Base-by-base conservation (phyloP, 345 rosid genomes). In the Cardamine occulta region DNA sequence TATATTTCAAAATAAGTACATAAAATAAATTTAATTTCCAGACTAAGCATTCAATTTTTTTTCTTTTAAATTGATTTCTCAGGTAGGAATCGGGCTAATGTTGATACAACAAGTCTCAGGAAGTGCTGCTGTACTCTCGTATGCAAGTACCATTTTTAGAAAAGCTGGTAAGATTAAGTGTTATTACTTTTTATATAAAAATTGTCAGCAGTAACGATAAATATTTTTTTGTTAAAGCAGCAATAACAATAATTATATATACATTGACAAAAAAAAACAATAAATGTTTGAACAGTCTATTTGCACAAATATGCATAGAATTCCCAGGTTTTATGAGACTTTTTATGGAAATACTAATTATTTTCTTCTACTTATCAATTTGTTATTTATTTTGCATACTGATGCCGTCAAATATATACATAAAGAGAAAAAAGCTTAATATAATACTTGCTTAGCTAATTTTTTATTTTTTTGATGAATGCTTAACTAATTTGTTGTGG, bases 61-160 rank as follows among this genome's bases (percentile, higher is more conserved):
- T 28, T 5, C 5, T 28, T 28, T 28, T 4, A 28, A 31, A 31
- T 31, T 31, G 2, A 17, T 45, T 12, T 58, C 32, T 56, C 54
- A 86, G 93, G 86, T 83, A 58, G 87, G 85, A 40, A 72, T 80
- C n/a, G 88, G 83, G 31, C 67, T 83, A 5, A 82, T 87, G 87
- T 17, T 77, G 2, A 58, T 82, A 47, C 82, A 73, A 58, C 86
- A 87, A 63, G 67, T 83, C 28, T 77, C 77, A 56, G 90, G 90
- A 19, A 11, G 40, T 39, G 54, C 42, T 70, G 87, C 72, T 10
- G 32, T 80, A n/a, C 5, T 63, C 8, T 79, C 12, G 42, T 87
- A 85, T 68, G 70, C 79, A 8, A 85, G 82, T 67, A 44, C 73
- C 37, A 73, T 85, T 6, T 77, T 79, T 31, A 63, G 68, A 21